Conservation (phyloP, 2,329 filamentous ascomycete genomes). For the Allantophomopsis cytisporea region DNA sequence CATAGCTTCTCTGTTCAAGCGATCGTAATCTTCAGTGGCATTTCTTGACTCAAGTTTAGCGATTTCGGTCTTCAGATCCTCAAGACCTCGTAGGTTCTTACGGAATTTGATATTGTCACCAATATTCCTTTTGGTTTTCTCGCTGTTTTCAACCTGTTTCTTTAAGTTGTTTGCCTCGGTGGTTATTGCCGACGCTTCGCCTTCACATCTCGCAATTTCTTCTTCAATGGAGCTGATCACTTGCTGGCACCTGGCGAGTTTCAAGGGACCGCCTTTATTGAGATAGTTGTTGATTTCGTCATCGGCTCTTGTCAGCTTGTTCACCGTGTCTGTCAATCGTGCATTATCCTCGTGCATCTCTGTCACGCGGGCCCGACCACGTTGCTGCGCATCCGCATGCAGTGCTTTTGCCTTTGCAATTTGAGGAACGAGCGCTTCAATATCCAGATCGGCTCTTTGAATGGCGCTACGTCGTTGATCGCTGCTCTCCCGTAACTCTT, state of each 20-base stretch:
- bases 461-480: conserved; percentile 56
- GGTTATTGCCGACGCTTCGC: conserved; percentile 53
- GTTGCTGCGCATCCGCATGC: conserved; percentile 63
- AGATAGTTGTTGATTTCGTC: conserved; percentile 70
- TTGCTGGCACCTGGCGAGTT: conserved; percentile 54
- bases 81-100: conserved; percentile 55
- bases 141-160: conserved; percentile 64
- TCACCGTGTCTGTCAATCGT: conserved; percentile 58
- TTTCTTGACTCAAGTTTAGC: conserved; percentile 62
- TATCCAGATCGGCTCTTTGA: conserved; percentile 54
- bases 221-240: conserved; percentile 57
- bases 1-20: conserved; percentile 56
- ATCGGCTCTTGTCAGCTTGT: conserved; percentile 63
- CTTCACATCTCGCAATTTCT: conserved; percentile 50
- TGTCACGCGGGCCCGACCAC: conserved; percentile 60
- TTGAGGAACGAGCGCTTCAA: conserved; percentile 62
- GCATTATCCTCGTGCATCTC: conserved; percentile 58
- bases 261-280: conserved; percentile 57
- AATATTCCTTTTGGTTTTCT: conserved; percentile 76
- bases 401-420: conserved; percentile 63
- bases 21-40: conserved; percentile 69
- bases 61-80: conserved; percentile 57
- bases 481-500: conserved; percentile 57
- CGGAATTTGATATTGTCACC: conserved; percentile 80
- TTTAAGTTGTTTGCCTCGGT: conserved; percentile 65